Percentiles rank a stretch among this genome's conserved stretches.
Conservation (phyloP, 345 rosid species). For the Arabidopsis arenosa region DNA sequence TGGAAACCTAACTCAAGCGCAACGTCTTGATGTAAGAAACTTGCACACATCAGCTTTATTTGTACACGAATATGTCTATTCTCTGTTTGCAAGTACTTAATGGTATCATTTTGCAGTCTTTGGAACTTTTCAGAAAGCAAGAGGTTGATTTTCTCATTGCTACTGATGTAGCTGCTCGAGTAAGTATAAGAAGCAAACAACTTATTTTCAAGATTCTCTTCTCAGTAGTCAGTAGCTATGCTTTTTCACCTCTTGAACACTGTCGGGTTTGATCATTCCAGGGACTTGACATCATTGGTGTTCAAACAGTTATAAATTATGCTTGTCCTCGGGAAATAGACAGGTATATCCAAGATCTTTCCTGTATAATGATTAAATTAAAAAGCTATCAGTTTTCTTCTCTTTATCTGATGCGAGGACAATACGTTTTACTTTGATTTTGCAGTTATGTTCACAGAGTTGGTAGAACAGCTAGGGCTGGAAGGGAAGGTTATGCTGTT, state of each 20-base stretch:
- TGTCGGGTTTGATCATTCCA: constrained; percentile 40
- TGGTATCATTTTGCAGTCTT: constrained; percentile 59
- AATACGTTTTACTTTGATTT: constrained; percentile 16
- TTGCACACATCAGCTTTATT: constrained; percentile 14
- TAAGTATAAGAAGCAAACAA: constrained; percentile 49
- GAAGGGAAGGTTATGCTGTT: constrained; percentile 97
- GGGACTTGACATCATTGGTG: constrained; percentile 99
- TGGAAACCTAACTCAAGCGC: constrained; percentile 96
- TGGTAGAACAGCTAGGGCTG: constrained; percentile 99
- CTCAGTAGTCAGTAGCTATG: constrained; percentile 19
- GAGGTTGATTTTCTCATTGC: constrained; percentile 92
- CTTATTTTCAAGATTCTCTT: constrained; percentile 10
- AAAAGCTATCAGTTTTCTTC: constrained; percentile 15
- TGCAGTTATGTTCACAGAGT: constrained; percentile 94
- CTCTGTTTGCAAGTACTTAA: constrained; percentile 24
- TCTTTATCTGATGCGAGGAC: constrained; percentile 10
- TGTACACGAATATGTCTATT: constrained; percentile 7
- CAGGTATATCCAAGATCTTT: constrained; percentile 50
- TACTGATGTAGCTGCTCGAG: constrained; percentile 97
- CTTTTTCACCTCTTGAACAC: constrained; percentile 24
- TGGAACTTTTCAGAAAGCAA: constrained; percentile 93
- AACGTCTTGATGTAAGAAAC: constrained; percentile 89
- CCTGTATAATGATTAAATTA: background rate
- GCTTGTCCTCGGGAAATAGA: constrained; percentile 97
- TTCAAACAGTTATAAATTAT: constrained; percentile 91